A percentile compares a stretch with the other conserved stretches of the same genome.
Evolutionary conservation across 306 rosid species (phyloP).

Genomic region (Senna siamea): DNA sequence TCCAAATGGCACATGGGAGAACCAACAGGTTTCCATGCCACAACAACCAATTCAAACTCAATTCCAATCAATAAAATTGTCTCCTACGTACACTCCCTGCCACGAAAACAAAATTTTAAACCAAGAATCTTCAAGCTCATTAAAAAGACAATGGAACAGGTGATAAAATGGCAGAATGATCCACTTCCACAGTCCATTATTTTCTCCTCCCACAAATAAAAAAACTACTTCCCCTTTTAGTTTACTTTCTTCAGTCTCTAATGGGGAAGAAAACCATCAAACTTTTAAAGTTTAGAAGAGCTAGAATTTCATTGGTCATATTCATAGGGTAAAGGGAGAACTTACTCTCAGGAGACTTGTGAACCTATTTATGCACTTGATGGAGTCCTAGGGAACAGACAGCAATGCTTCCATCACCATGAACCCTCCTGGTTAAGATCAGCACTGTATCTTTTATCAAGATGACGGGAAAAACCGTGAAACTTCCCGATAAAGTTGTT

Average conservation of each 20-base stretch:
- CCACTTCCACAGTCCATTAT: not conserved
- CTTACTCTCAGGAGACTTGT: slow-evolving; percentile 60
- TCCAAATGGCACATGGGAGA: slow-evolving; percentile 41
- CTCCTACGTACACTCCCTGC: slow-evolving; percentile 59
- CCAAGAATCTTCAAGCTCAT: slow-evolving; percentile 37
- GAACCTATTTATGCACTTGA: slow-evolving; percentile 45
- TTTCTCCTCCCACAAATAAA: no score
- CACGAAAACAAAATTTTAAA: slow-evolving; percentile 41
- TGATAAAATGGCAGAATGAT: slow-evolving; percentile 1
- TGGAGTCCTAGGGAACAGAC: slow-evolving; percentile 40
- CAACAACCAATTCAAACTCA: slow-evolving; percentile 45
- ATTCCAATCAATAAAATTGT: slow-evolving; percentile 47
- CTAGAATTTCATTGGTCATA: slow-evolving; percentile 12
- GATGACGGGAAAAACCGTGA: slow-evolving; percentile 63
- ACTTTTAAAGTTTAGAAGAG: slow-evolving; percentile 3
- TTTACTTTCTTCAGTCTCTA: slow-evolving; percentile 26
- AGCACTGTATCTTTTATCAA: slow-evolving; percentile 46
- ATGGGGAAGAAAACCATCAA: not conserved
- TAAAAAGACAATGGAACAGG: slow-evolving; percentile 19
- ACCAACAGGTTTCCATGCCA: slow-evolving; percentile 49
- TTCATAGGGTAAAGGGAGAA: slow-evolving; percentile 27
- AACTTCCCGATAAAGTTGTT: slow-evolving; percentile 89
- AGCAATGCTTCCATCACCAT: slow-evolving; percentile 36
- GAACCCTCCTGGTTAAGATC: slow-evolving; percentile 34
- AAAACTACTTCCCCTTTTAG: not conserved